Conservation (phyloP, 495 filamentous ascomycete species). For the Pseudomonodictys pantanalensis region DNA sequence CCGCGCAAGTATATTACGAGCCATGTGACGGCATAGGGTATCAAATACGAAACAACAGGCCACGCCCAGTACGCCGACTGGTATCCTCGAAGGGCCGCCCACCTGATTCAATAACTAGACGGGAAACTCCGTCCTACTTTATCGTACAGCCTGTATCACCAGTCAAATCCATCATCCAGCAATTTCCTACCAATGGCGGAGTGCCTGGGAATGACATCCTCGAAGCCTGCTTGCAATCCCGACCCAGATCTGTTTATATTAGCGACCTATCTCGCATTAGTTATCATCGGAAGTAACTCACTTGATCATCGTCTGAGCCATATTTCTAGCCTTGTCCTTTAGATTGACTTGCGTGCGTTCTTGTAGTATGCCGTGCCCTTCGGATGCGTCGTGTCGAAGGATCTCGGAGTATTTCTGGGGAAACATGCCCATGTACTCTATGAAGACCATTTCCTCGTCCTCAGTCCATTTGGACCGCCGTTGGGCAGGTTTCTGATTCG, state of each 20-base stretch:
- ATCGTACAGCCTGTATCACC: background rate
- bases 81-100: no score
- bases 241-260: background rate
- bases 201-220: background rate
- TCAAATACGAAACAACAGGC: background rate
- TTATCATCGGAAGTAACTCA: slow-evolving; percentile 38
- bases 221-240: slow-evolving; percentile 2
- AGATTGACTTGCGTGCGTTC: slow-evolving; percentile 58
- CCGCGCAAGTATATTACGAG: no score
- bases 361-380: slow-evolving; percentile 38
- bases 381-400: slow-evolving; percentile 38
- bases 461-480: slow-evolving; percentile 48
- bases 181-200: background rate
- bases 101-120: no score
- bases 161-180: slow-evolving; percentile 1
- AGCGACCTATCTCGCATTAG: slow-evolving; percentile 3
- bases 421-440: slow-evolving; percentile 49
- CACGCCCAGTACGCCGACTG: background rate
- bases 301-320: slow-evolving; percentile 61
- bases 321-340: slow-evolving; percentile 64
- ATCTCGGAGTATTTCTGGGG: slow-evolving; percentile 56
- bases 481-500: background rate
- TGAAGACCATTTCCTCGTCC: slow-evolving; percentile 49
- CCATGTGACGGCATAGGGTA: no score
- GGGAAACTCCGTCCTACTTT: no score